Base-by-base conservation (phyloP, 305 asterid genomes). In the Fraxinus sp. region DNA sequence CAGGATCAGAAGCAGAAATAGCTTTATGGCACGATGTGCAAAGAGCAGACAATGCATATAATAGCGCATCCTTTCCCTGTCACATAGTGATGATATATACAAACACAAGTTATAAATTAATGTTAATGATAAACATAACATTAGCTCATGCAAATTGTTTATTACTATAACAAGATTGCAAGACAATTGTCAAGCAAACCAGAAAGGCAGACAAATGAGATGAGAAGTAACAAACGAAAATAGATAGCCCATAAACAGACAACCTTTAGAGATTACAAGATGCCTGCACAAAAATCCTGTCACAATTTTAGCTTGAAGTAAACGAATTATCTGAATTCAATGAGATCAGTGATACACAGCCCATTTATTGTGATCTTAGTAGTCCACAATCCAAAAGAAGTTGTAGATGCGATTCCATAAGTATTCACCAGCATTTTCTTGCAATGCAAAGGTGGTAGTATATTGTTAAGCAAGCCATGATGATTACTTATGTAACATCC, bases 61-160 rank as follows among this genome's bases (percentile, higher is more conserved):
- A 86, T 78, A 96, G 84, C 26, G 85, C 92, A n/a, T 96, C 99
- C 92, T 96, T 96, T 57, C 99, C 99, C 99, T 96, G 94, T 83
- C 62, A 79, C 4, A 37, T 74, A 79, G 30, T 70, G 62, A 78
- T 57, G 62, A 78, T 57, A 80, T 76, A 80, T 35, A 80, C 64
- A 80, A 64, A 20, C 36, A 77, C 30, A 9, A 30, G 75, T 35
- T 62, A 80, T 52, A 59, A 36, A 59, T 52, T 35, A 28, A 55
- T 68, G 75, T 13, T 72, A 80, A 37, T 36, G 81, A 68, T 73
- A 81, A 62, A 74, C 59, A 80, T 5, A 66, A 9, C 52, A 59
- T 26, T 39, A 46, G 73, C 77, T 72, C 62, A 33, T 44, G 13
- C 76, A 28, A 74, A 68, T 24, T 62, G 64, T 71, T 84, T 79